Base-by-base conservation (phyloP, 192 early-diverging fungal genomes). In the Backusella sp. region DNA sequence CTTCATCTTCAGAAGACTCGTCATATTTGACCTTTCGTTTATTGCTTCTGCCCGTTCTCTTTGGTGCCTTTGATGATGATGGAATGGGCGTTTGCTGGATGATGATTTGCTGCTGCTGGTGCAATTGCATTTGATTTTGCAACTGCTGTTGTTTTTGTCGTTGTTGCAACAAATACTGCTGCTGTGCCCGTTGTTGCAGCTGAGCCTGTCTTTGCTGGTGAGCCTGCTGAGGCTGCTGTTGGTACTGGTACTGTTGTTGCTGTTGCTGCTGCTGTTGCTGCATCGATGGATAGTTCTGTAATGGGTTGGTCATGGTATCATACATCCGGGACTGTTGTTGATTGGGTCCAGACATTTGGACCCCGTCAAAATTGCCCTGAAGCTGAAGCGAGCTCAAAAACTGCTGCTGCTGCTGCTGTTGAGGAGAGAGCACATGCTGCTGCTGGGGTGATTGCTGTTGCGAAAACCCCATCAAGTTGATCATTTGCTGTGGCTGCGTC, bases 291-390 rank as follows among this genome's bases (percentile, higher is more conserved):
- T 41, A 71, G 26, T 44, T 70, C 21, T 70, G 68, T 70, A 46
- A 23, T 17, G 42, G 42, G 49, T 49, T 71, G 26, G 70, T 34
- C 41, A 71, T 49, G 17, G 35, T 44, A 71, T 71, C 70, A 32
- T 71, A 71, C 12, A 71, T 71, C 26, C 70, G 41, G 19, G 68
- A 37, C 37, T 70, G 68, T 5, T 70, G 68, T 12, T 71, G 70
- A 71, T 71, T 71, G 70, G 70, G 44, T 49, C 70, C 70, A 34
- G 70, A 71, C 6, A 71, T 71, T 71, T 36, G 70, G 70, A 71
- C 70, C 70, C 70, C 70, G 70, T 71, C 70, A 71, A 46, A 71
- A 44, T 39, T 71, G 70, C 70, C 70, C 70, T 71, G 70, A 71
- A 49, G 70, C 26, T 21, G 70, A 42, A 30, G 28, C 30, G 70